These are phyloP conservation scores for Saccharomycopsis javanensis DNA, from an alignment of 805 yeast species.

Conservation along the genomic window DNA sequence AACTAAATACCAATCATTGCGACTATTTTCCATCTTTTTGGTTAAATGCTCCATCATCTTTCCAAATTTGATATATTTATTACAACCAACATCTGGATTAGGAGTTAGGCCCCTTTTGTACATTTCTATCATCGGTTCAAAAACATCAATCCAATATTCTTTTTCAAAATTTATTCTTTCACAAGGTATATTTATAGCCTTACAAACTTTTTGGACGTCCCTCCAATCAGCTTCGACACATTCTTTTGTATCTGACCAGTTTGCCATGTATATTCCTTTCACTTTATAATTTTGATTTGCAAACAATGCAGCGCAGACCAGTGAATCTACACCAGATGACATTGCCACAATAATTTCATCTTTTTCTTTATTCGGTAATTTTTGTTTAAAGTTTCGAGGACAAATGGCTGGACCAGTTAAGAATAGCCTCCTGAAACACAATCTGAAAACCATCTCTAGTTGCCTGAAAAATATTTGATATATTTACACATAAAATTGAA, in stretches of 20 bases:
- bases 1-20: constrained; percentile 65
- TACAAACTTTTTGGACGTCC: constrained; percentile 61
- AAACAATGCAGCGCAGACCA: constrained; percentile 70
- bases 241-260: constrained; percentile 62
- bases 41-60: constrained; percentile 49
- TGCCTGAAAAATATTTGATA: no score
- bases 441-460: neutral
- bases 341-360: constrained; percentile 77
- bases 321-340: constrained; percentile 96
- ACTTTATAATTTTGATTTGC: constrained; percentile 45
- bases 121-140: constrained; percentile 77
- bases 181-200: constrained; percentile 53
- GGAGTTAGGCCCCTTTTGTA: constrained; percentile 77
- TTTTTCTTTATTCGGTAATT: constrained; percentile 32
- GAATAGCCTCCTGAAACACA: neutral
- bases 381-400: constrained; percentile 26
- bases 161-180: constrained; percentile 74
- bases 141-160: constrained; percentile 90
- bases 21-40: constrained; percentile 23
- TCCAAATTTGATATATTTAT: constrained; percentile 81
- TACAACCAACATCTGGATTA: constrained; percentile 89
- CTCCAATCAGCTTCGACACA: constrained; percentile 88
- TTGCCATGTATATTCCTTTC: constrained; percentile 84
- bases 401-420: neutral
- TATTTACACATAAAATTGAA: no score